Conservation (phyloP, 352 stramenopile genomes). For the Pythium apleroticum region DNA sequence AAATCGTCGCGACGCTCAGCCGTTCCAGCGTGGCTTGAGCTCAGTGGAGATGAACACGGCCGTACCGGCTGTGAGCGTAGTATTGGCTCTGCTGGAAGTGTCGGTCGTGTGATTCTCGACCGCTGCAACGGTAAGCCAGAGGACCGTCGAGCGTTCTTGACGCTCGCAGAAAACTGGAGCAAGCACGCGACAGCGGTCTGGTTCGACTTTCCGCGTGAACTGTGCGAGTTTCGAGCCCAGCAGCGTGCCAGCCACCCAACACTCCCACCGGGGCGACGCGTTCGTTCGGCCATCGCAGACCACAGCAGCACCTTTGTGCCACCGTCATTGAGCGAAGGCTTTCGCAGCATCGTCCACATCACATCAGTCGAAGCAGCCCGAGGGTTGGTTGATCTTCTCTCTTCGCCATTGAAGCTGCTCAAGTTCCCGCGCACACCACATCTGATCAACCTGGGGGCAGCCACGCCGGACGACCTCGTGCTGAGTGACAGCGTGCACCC, state of each 20-base stretch:
- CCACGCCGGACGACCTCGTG: slow-evolving; percentile 57
- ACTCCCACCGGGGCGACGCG: slow-evolving; percentile 40
- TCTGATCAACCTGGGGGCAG: slow-evolving; percentile 54
- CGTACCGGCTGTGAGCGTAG: slow-evolving; percentile 40
- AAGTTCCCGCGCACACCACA: slow-evolving; percentile 68
- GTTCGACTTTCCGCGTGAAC: slow-evolving; percentile 45
- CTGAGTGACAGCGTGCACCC: slow-evolving; percentile 24
- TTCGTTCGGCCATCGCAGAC: slow-evolving; percentile 41
- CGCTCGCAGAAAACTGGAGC: slow-evolving; percentile 47
- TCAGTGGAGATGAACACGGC: slow-evolving; percentile 55
- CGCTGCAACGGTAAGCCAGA: slow-evolving; percentile 50
- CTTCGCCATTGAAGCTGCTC: slow-evolving; percentile 41
- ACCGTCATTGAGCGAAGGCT: slow-evolving; percentile 47
- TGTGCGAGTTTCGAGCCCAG: slow-evolving; percentile 53
- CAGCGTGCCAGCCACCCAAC: slow-evolving; percentile 43
- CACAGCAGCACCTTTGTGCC: slow-evolving; percentile 42
- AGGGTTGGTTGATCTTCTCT: slow-evolving; percentile 34
- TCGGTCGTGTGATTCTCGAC: slow-evolving; percentile 45
- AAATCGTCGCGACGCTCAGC: not conserved
- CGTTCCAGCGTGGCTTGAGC: slow-evolving; percentile 33
- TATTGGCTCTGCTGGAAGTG: slow-evolving; percentile 19
- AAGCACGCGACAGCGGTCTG: slow-evolving; percentile 58
- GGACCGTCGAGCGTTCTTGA: slow-evolving; percentile 46
- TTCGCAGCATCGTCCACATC: slow-evolving; percentile 47
- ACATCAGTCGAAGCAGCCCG: slow-evolving; percentile 50